These are phyloP conservation scores for Salix koriyanagi DNA, from an alignment of 345 rosid species.

Conservation along the genomic window DNA sequence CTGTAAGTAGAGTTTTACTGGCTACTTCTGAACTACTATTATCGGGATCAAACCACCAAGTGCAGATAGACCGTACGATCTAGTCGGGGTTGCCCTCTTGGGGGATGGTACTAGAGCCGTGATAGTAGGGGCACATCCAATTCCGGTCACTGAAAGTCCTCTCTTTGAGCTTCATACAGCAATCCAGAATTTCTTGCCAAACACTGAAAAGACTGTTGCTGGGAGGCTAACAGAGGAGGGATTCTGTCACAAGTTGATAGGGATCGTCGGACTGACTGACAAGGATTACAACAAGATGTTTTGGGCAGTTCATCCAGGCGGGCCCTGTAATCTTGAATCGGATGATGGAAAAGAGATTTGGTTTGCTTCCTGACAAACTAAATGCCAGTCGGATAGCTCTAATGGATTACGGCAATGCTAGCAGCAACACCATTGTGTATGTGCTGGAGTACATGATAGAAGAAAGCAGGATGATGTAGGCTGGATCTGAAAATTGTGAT, in stretches of 20 bases:
- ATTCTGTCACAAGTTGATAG: constrained; percentile 70
- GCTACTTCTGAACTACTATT: constrained; percentile 91
- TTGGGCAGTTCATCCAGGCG: constrained; percentile 99
- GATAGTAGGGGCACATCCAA: constrained; percentile 74
- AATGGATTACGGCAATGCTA: constrained; percentile 90
- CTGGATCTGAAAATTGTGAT: constrained; percentile 28
- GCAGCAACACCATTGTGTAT: constrained; percentile 87
- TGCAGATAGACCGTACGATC: constrained; percentile 77
- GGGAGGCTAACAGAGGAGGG: constrained; percentile 82
- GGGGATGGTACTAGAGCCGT: constrained; percentile 94
- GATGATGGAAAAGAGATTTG: constrained; percentile 69
- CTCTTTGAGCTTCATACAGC: constrained; percentile 88
- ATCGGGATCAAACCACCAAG: constrained; percentile 94
- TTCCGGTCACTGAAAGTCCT: constrained; percentile 47
- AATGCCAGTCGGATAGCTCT: constrained; percentile 79
- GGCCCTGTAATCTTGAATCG: constrained; percentile 94
- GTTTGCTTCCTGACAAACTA: constrained; percentile 68
- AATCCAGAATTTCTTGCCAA: constrained; percentile 73
- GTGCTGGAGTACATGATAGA: constrained; percentile 89
- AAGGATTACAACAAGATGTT: constrained; percentile 68
- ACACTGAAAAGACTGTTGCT: constrained; percentile 73
- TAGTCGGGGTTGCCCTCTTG: constrained; percentile 91
- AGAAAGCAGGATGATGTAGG: constrained; percentile 50
- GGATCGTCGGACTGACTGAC: constrained; percentile 33
- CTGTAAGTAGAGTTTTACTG: constrained; percentile 77